Evolutionary conservation across 2,329 filamentous ascomycete species (phyloP).

Genomic region (Xylaria polymorpha): DNA sequence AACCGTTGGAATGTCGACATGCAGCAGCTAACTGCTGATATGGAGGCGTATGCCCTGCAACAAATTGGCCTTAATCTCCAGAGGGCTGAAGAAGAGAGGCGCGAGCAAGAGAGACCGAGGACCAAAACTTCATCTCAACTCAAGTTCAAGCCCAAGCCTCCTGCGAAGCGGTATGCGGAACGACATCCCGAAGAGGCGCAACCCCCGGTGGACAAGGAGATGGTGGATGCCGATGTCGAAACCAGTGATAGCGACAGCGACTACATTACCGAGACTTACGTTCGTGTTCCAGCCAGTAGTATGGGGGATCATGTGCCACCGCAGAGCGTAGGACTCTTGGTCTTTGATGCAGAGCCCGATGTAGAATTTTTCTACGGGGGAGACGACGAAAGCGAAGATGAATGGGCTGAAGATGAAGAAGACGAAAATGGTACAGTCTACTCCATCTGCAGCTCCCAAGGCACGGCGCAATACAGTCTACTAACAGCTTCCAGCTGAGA

Average conservation of each 20-base stretch:
- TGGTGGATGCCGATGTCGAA: slow-evolving; percentile 50
- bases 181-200: slow-evolving; percentile 61
- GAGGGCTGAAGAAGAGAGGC: slow-evolving; percentile 58
- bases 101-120: slow-evolving; percentile 44
- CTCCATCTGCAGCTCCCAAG: not conserved
- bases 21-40: slow-evolving; percentile 48
- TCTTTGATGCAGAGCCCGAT: slow-evolving; percentile 69
- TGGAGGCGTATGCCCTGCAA: slow-evolving; percentile 64
- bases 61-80: slow-evolving; percentile 67
- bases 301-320: slow-evolving; percentile 60
- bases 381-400: slow-evolving; percentile 72
- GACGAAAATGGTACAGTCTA: slow-evolving; percentile 69
- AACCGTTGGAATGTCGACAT: slow-evolving; percentile 55
- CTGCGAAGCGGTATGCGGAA: slow-evolving; percentile 65
- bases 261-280: slow-evolving; percentile 73
- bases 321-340: slow-evolving; percentile 66
- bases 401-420: slow-evolving; percentile 68
- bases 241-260: slow-evolving; percentile 62
- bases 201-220: slow-evolving; percentile 44
- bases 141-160: slow-evolving; percentile 68
- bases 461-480: slow-evolving; percentile 8
- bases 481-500: slow-evolving; percentile 66
- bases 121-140: slow-evolving; percentile 42
- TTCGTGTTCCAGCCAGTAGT: slow-evolving; percentile 67
- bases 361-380: slow-evolving; percentile 69